These are phyloP conservation scores for Acorus gramineus DNA, from an alignment of 106 monocot species.

Conservation along the genomic window DNA sequence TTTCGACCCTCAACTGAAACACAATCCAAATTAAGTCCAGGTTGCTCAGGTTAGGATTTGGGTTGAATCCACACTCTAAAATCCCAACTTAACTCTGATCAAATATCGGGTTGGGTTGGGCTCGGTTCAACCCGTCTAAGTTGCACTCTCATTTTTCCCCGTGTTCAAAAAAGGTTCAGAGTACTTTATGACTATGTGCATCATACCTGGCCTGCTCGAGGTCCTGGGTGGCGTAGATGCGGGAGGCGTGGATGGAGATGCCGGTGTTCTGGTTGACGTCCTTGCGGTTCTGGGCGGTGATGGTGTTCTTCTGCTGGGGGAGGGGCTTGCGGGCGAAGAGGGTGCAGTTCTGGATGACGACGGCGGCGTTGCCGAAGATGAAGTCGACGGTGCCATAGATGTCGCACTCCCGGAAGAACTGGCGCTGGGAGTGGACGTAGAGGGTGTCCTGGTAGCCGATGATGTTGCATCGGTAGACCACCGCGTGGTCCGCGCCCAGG, in stretches of 20 bases:
- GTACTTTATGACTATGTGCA: too few species aligned
- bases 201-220: conserved; percentile 19
- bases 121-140: too few species aligned
- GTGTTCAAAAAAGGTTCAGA: too few species aligned
- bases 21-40: too few species aligned
- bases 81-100: too few species aligned
- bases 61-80: too few species aligned
- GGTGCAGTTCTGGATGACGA: conserved; percentile 72
- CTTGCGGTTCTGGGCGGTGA: conserved; percentile 77
- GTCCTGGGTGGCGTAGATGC: conserved; percentile 41
- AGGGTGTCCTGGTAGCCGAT: conserved; percentile 70
- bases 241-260: conserved; percentile 76
- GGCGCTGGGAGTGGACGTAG: conserved; percentile 60
- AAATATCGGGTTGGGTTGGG: too few species aligned
- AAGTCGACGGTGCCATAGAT: conserved; percentile 85
- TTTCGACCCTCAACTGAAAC: too few species aligned
- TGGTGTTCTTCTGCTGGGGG: conserved; percentile 50
- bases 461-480: conserved; percentile 59
- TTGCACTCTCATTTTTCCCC: too few species aligned
- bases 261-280: conserved; percentile 96
- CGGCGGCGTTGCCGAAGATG: conserved; percentile 89
- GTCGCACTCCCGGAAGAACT: conserved; percentile 44
- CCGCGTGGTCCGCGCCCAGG: conserved; percentile 67
- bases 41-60: too few species aligned
- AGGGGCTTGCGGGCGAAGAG: conserved; percentile 62